Conservation (phyloP, 495 filamentous ascomycete species). For the Xylaria flabelliformis region DNA sequence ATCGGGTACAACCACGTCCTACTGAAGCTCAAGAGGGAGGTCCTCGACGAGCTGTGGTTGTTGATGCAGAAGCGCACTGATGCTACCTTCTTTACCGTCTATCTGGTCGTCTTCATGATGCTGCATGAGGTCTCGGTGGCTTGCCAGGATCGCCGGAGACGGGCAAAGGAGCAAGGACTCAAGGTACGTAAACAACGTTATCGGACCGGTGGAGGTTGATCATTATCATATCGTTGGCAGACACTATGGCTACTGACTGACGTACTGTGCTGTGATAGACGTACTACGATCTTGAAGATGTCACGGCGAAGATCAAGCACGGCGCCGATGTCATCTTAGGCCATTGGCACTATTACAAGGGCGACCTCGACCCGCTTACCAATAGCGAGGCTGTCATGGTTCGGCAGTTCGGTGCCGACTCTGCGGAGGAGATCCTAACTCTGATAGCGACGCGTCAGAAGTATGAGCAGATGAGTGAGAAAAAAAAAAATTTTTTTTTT, state of each 20-base stretch:
- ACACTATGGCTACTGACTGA: constrained; percentile 1
- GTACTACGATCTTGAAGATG: constrained; percentile 39
- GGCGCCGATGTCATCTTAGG: constrained; percentile 42
- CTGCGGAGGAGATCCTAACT: constrained; percentile 16
- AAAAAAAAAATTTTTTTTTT: too few species aligned
- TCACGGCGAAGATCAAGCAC: constrained; percentile 39
- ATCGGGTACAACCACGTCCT: constrained; percentile 48
- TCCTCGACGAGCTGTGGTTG: constrained; percentile 42
- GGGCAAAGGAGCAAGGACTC: constrained; percentile 35
- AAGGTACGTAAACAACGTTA: constrained; percentile 25
- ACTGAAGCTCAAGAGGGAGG: constrained; percentile 34
- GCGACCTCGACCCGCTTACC: constrained; percentile 31
- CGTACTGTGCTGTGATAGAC: constrained; percentile 11
- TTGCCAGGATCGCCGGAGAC: constrained; percentile 40
- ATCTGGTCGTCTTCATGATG: constrained; percentile 49
- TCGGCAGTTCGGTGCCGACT: constrained; percentile 31
- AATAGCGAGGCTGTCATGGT: constrained; percentile 29
- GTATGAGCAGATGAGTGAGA: constrained; percentile 34
- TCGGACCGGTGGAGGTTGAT: neutral
- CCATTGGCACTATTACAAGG: constrained; percentile 49
- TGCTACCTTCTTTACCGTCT: constrained; percentile 48
- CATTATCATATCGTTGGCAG: neutral
- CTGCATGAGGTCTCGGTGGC: constrained; percentile 41
- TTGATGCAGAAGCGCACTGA: constrained; percentile 42
- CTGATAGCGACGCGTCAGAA: constrained; percentile 32